These are phyloP conservation scores for Suhomyces tanzawaensis DNA, from an alignment of 805 yeast species.

Conservation along the genomic window DNA sequence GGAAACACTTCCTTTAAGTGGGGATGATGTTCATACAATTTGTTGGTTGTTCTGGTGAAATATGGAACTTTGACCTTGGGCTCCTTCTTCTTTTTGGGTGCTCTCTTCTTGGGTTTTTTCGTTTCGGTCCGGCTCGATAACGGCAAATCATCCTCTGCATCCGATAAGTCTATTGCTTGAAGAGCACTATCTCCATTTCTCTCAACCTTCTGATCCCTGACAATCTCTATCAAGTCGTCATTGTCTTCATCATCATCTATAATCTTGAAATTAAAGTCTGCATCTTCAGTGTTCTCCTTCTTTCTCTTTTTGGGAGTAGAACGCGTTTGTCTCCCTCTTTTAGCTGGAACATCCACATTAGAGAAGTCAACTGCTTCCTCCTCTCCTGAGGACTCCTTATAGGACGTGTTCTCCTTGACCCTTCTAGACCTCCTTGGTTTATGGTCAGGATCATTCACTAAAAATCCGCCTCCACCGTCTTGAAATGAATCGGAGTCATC, in stretches of 20 bases:
- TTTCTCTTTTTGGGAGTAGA: constrained; percentile 6
- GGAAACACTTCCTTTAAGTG: constrained; percentile 71
- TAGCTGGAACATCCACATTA: constrained; percentile 8
- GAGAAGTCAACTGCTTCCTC: constrained; percentile 13
- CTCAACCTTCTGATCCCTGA: constrained; percentile 14
- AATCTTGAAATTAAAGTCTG: constrained; percentile 11
- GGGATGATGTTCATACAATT: constrained; percentile 74
- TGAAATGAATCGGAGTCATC: too few relatives aligned
- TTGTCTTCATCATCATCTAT: constrained; percentile 13
- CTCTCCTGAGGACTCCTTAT: constrained; percentile 25
- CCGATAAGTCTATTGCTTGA: constrained; percentile 27
- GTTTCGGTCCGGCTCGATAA: constrained; percentile 13
- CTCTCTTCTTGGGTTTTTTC: constrained; percentile 22
- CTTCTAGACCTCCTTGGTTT: constrained; percentile 15
- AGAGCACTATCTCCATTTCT: constrained; percentile 22
- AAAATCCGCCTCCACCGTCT: constrained; percentile 37
- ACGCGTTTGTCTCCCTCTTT: constrained; percentile 12
- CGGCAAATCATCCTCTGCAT: constrained; percentile 21
- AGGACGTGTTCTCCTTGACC: constrained; percentile 14
- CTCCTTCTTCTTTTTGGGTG: constrained; percentile 31
- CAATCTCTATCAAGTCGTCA: constrained; percentile 22
- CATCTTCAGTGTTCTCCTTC: constrained; percentile 14
- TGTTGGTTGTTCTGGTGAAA: constrained; percentile 65
- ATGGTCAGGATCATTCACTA: constrained; percentile 36
- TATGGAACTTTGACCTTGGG: constrained; percentile 62